Percentiles rank a stretch among this genome's conserved stretches.
These are phyloP conservation scores for Chrysoporthe puriensis DNA, from an alignment of 2,329 filamentous ascomycete species.

Conservation along the genomic window DNA sequence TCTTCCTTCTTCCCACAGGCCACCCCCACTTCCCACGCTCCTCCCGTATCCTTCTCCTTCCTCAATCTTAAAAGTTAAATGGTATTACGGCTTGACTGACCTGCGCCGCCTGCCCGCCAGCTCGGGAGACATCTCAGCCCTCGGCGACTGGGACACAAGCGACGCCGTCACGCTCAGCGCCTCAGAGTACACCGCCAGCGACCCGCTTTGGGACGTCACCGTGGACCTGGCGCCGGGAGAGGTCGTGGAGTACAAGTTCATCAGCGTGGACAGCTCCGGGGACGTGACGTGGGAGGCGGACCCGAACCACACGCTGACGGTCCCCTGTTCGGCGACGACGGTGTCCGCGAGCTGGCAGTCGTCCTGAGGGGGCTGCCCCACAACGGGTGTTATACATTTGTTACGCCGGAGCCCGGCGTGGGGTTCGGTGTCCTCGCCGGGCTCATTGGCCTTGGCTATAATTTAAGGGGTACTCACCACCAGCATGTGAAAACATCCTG, in stretches of 20 bases:
- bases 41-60: not conserved
- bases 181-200: constrained; percentile 50
- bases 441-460: no score
- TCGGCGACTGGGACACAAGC: constrained; percentile 55
- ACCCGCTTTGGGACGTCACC: constrained; percentile 55
- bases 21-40: not conserved
- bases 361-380: not conserved
- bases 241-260: constrained; percentile 58
- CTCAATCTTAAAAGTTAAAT: not conserved
- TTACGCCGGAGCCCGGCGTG: no score
- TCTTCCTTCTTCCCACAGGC: no score
- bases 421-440: no score
- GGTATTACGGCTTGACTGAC: not conserved
- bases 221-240: constrained; percentile 51
- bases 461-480: not conserved
- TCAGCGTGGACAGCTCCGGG: constrained; percentile 51
- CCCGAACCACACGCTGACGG: constrained; percentile 38
- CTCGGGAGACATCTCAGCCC: constrained; percentile 32
- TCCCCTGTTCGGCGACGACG: constrained; percentile 31
- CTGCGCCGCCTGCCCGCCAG: constrained; percentile 19
- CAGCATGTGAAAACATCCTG: not conserved
- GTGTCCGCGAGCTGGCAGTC: constrained; percentile 39
- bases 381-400: no score
- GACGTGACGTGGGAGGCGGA: constrained; percentile 59
- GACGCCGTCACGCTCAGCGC: constrained; percentile 52